Conservation (phyloP, 768 basidiomycete species). For the Peribolospora baueri region DNA sequence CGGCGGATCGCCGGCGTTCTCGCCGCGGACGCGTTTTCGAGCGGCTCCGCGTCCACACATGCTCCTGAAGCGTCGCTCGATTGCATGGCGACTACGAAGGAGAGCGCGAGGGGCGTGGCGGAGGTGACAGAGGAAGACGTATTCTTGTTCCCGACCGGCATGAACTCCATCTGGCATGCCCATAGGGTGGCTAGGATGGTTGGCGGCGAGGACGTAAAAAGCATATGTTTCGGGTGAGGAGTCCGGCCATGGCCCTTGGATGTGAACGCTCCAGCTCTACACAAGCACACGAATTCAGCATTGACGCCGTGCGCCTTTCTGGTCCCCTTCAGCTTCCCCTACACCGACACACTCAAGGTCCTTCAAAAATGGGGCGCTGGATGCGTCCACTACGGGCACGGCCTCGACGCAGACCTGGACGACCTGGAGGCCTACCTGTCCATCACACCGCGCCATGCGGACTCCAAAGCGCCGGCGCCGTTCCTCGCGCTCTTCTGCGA, state of each 20-base stretch:
- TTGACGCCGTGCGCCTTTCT: neutral
- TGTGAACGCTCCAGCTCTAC: neutral
- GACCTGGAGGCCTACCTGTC: slow-evolving; percentile 38
- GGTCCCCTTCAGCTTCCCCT: slow-evolving; percentile 45
- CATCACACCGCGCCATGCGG: neutral
- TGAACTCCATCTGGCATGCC: slow-evolving; percentile 83
- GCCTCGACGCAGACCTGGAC: slow-evolving; percentile 49
- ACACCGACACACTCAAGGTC: slow-evolving; percentile 81
- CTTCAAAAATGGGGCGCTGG: slow-evolving; percentile 92
- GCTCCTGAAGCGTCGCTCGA: neutral
- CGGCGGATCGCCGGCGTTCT: slow-evolving; percentile 61
- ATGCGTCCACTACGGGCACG: slow-evolving; percentile 63
- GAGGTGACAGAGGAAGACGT: slow-evolving; percentile 66
- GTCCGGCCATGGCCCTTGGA: neutral
- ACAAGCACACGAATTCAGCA: neutral
- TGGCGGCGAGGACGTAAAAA: slow-evolving; percentile 34
- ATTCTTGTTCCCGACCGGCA: slow-evolving; percentile 62
- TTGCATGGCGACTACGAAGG: slow-evolving; percentile 22
- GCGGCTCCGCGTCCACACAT: slow-evolving; percentile 25
- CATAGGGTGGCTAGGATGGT: slow-evolving; percentile 39
- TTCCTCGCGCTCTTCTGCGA: slow-evolving; percentile 69
- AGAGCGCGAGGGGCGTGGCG: slow-evolving; percentile 41
- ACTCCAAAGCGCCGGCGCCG: slow-evolving; percentile 29
- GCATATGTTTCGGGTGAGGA: slow-evolving; percentile 75
- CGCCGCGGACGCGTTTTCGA: slow-evolving; percentile 7